Conservation (phyloP, 2,329 filamentous ascomycete species). For the Colletotrichum spaethianum region DNA sequence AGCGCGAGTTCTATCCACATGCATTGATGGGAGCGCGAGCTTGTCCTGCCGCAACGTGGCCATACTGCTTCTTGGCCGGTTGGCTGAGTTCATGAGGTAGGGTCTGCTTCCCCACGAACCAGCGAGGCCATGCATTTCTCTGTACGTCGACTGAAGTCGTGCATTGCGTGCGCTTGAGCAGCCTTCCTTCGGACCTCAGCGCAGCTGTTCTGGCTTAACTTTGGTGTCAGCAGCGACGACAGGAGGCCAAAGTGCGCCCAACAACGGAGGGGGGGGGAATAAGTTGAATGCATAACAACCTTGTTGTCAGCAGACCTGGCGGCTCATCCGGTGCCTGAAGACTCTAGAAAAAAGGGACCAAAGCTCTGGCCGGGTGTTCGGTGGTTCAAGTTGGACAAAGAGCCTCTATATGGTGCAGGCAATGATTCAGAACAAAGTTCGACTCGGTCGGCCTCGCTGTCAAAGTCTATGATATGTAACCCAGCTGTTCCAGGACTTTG, state of each 20-base stretch:
- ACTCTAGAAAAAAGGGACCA: constrained; percentile 14
- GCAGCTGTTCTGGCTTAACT: neutral
- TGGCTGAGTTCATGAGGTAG: neutral
- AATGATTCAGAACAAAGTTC: constrained; percentile 8
- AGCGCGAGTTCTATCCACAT: neutral
- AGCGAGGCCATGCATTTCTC: neutral
- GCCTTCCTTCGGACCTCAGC: neutral
- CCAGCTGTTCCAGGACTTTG: neutral
- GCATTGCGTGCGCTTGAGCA: constrained; percentile 5
- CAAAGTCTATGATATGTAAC: neutral
- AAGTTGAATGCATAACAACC: neutral
- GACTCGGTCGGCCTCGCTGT: neutral
- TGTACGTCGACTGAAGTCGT: constrained; percentile 1
- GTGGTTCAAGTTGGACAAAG: constrained; percentile 2
- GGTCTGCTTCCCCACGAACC: neutral
- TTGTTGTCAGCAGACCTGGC: constrained; percentile 2
- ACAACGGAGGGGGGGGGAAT: too few relatives aligned
- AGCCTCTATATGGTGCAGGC: neutral
- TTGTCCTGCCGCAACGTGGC: neutral
- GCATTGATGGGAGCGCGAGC: neutral
- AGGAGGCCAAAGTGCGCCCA: neutral
- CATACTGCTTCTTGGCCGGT: neutral
- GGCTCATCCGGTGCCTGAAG: constrained; percentile 1
- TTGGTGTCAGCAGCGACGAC: neutral
- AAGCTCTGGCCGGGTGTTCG: constrained; percentile 36